Base-by-base conservation (phyloP, 2,329 filamentous ascomycete genomes). In the Corinectria fuckeliana region DNA sequence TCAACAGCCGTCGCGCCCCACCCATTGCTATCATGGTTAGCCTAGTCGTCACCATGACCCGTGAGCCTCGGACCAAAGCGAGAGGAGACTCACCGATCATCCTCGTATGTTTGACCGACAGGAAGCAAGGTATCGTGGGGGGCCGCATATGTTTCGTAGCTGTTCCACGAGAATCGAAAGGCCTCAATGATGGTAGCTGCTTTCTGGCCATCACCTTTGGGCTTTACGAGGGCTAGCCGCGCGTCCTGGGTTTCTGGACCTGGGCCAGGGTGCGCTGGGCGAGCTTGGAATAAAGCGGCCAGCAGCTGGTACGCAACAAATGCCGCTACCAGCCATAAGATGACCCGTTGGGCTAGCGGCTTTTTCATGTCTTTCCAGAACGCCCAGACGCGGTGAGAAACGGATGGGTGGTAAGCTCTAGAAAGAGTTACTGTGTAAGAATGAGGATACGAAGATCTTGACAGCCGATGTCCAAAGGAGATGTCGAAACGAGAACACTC, bases 1-100 rank as follows among this genome's bases (percentile, higher is more conserved):
- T 67, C 65, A 1, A 67, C 62, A 1, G 65, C 65, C 1, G 65
- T 67, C 3, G 64, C 65, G 1, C 65, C 65, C 65, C 65, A 67
- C 3, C 64, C 65, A 39, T 67, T 67, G 3, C 64, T 67, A 42
- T 4, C 1, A 45, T 28, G 30, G 30, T 34, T 49, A 41, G 7
- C 4, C 10, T 18, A 2, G 30, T 13, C 11, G 23, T 14, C 6
- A 30, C 10, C 3, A 11, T 20, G 9, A 6, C 14, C 6, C 3
- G 4, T 28, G 6, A n/a, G 20, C 23, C 11, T 34, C 1, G 6
- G 2, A 28, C 16, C 2, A 20, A 21, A 5, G 4, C 2, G 1
- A 5, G 28, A 7, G 1, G 10, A 20, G 32, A 41, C 3, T 49
- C 14, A 65, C 65, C 64, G 57, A 42, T 67, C 65, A 10, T 67